These are phyloP conservation scores for Testicularia cyperi DNA, from an alignment of 1,284 basidiomycete species.

Conservation along the genomic window DNA sequence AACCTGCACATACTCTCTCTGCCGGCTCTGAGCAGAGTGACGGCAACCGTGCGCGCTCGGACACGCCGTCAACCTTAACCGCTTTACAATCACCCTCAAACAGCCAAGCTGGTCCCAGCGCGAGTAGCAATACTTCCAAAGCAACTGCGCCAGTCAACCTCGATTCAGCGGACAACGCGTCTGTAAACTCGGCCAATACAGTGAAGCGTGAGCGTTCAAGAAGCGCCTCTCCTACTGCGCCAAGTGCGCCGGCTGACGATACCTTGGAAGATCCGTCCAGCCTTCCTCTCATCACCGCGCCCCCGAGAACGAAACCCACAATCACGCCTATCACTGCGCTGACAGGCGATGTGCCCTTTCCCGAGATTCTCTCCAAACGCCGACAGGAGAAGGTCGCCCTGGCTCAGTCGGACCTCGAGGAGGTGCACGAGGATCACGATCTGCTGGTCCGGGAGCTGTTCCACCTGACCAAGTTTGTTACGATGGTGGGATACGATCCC, in stretches of 20 bases:
- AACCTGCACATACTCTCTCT: no score
- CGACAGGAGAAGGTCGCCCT: slow-evolving; percentile 18
- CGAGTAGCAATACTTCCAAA: no score
- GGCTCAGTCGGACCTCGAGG: slow-evolving; percentile 35
- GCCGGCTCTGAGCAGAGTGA: no score
- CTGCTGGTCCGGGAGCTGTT: slow-evolving; percentile 51
- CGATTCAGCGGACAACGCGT: no score
- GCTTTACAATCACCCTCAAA: no score
- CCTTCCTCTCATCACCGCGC: neutral
- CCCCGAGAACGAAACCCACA: slow-evolving; percentile 5
- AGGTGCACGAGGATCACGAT: slow-evolving; percentile 44
- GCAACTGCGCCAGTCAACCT: no score
- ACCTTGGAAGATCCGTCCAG: neutral
- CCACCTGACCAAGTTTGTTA: slow-evolving; percentile 53
- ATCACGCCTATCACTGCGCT: slow-evolving; percentile 21
- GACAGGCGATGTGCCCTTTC: slow-evolving; percentile 8
- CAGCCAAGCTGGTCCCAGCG: no score
- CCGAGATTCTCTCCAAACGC: slow-evolving; percentile 19
- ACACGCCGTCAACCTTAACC: no score
- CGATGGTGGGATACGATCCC: slow-evolving; percentile 49
- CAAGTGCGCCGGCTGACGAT: no score
- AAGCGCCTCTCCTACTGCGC: neutral
- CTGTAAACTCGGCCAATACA: no score
- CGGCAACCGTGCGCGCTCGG: no score
- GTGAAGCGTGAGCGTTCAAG: no score